Evolutionary conservation across 2,329 filamentous ascomycete species (phyloP).

Genomic region (Cercospora canescens): DNA sequence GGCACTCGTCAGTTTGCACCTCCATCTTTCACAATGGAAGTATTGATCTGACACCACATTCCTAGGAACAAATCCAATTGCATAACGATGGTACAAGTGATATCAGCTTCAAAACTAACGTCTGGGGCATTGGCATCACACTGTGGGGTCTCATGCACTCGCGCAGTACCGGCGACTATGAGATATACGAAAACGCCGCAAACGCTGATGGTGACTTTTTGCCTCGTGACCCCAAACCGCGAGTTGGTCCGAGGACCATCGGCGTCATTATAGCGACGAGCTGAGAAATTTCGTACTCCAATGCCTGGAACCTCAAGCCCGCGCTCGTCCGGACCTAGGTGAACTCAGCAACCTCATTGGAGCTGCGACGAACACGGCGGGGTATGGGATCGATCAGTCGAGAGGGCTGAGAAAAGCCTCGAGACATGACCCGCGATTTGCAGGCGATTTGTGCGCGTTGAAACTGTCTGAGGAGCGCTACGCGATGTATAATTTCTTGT

Average conservation of each 20-base stretch:
- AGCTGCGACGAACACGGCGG: background rate
- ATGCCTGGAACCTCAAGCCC: background rate
- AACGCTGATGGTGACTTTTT: background rate
- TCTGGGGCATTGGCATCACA: slow-evolving; percentile 13
- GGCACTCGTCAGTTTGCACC: background rate
- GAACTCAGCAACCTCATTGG: background rate
- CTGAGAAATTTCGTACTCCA: background rate
- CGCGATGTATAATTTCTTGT: background rate
- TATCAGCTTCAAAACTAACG: slow-evolving; percentile 5
- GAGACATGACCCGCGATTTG: background rate
- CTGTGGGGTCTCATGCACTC: slow-evolving; percentile 10
- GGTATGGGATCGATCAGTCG: background rate
- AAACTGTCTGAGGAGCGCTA: background rate
- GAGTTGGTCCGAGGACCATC: background rate
- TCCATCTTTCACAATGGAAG: background rate
- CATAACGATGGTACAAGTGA: background rate
- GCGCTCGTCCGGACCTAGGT: background rate
- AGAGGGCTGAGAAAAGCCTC: background rate
- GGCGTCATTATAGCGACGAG: background rate
- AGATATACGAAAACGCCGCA: background rate
- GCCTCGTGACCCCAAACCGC: background rate
- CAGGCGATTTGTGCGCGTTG: background rate
- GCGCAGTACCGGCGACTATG: background rate
- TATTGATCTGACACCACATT: background rate
- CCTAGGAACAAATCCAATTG: background rate